Conservation (phyloP, 2,329 filamentous ascomycete genomes). For the Fusarium clavum region DNA sequence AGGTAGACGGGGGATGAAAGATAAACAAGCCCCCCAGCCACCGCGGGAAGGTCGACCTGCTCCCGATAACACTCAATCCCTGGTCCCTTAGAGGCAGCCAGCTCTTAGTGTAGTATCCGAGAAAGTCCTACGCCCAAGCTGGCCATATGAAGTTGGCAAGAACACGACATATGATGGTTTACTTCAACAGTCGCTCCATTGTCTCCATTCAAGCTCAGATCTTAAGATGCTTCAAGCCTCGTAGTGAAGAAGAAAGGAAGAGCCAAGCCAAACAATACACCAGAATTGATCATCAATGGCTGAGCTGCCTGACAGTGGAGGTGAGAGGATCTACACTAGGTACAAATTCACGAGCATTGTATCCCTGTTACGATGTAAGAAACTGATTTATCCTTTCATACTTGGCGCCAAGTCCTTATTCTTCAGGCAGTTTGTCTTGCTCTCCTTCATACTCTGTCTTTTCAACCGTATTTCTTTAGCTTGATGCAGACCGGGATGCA, state of each 20-base stretch:
- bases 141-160: not conserved
- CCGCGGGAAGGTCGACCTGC: not conserved
- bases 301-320: not conserved
- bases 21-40: not conserved
- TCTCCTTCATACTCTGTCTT: not conserved
- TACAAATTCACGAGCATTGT: not conserved
- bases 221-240: not conserved
- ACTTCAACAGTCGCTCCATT: not conserved
- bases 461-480: not conserved
- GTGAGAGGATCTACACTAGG: not conserved
- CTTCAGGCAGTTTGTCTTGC: not conserved
- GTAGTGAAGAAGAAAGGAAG: not conserved
- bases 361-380: not conserved
- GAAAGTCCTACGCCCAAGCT: not conserved
- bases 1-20: not conserved
- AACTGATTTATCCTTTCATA: not conserved
- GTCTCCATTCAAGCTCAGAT: not conserved
- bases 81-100: not conserved
- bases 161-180: not conserved
- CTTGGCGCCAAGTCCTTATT: not conserved
- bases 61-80: not conserved
- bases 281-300: not conserved
- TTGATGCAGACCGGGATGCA: not conserved
- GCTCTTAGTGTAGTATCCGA: not conserved
- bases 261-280: not conserved